phyloP scores from a whole-genome alignment of 2,329 filamentous ascomycete genomes.

The Pseudovirgaria hyperparasitica region DNA sequence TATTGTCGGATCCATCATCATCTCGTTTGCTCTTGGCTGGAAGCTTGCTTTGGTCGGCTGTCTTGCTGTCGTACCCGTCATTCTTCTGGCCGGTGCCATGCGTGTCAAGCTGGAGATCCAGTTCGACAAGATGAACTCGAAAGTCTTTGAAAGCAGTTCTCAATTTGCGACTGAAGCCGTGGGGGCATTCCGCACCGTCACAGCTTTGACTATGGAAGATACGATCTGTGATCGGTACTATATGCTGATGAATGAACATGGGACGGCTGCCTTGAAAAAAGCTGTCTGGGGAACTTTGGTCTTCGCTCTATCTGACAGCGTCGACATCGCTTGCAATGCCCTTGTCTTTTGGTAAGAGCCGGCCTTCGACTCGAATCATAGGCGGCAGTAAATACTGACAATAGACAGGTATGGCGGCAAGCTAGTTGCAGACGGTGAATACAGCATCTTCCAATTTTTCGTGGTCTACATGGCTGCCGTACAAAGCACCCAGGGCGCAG shows the following conservation, averaged over 20 bases:
- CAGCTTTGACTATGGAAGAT: slow-evolving; percentile 56
- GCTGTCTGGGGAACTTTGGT: slow-evolving; percentile 50
- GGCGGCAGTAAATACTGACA: neutral
- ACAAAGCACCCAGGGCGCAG: slow-evolving; percentile 26
- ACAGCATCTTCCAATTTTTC: slow-evolving; percentile 35
- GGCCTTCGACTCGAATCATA: neutral
- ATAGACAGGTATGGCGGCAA: slow-evolving; percentile 22
- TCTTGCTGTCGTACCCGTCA: slow-evolving; percentile 43
- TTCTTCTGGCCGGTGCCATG: slow-evolving; percentile 36
- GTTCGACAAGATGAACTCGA: slow-evolving; percentile 56
- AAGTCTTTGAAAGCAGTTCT: slow-evolving; percentile 58
- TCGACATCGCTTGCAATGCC: slow-evolving; percentile 50
- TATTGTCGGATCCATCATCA: slow-evolving; percentile 49
- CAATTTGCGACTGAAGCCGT: slow-evolving; percentile 66
- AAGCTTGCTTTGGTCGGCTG: slow-evolving; percentile 58
- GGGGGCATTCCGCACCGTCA: slow-evolving; percentile 59
- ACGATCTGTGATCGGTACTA: slow-evolving; percentile 51
- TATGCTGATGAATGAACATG: slow-evolving; percentile 44
- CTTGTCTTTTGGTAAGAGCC: slow-evolving; percentile 44
- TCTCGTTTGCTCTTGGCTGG: slow-evolving; percentile 64
- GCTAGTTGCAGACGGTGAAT: slow-evolving; percentile 32
- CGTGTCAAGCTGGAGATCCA: slow-evolving; percentile 47
- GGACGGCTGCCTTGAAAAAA: slow-evolving; percentile 45
- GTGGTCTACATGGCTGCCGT: slow-evolving; percentile 41
- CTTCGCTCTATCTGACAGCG: slow-evolving; percentile 57